Evolutionary conservation across 2,329 filamentous ascomycete species (phyloP), one percentile per base, ranked within the genome.

Genomic region (Davidsoniella eucalypti): DNA sequence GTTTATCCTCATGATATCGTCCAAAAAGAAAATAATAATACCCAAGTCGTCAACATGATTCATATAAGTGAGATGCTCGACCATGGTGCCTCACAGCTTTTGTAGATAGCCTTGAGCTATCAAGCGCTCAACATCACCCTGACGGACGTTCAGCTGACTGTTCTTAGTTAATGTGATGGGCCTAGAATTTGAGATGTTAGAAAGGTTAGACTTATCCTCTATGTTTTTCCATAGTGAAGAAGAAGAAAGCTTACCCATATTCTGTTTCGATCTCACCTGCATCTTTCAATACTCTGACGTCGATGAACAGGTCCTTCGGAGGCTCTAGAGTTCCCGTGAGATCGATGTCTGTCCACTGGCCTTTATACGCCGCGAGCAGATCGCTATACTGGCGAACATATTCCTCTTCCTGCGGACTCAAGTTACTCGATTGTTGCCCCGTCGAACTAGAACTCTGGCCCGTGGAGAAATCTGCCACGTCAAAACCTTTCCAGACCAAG

Each of bases 191-290:
- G 9, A 21, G 8, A 26, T 43, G 49, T 50, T n/a, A 49, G 59
- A 57, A 54, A 44, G 8, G 4, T 14, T 25, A 21, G 8, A 14
- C n/a, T 39, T 40, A 39, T 26, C 21, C 21, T 25, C n/a, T 17
- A 9, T 25, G 18, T 44, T 25, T 21, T 44, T 26, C 12, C 10
- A n/a, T 44, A 2, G 42, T 5, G 21, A 21, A 21, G 7, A 2
- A 38, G 29, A 26, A 14, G 12, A 36, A 18, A 8, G 69, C 81
- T 65, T 72, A 94, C 84, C 92, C 92, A 62, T 98, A 98, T 71
- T 98, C 93, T 0, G 92, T 98, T 68, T 98, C 90, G 56, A 98
- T 95, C 69, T 98, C 92, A 4, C 93, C 92, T 1, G 90, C 92
- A 68, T 98, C 92, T 63, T 92, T 95, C 56, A 98, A 67, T 45